phyloP scores from a whole-genome alignment of 2,329 filamentous ascomycete genomes.

The Paraphoma chrysanthemicola region DNA sequence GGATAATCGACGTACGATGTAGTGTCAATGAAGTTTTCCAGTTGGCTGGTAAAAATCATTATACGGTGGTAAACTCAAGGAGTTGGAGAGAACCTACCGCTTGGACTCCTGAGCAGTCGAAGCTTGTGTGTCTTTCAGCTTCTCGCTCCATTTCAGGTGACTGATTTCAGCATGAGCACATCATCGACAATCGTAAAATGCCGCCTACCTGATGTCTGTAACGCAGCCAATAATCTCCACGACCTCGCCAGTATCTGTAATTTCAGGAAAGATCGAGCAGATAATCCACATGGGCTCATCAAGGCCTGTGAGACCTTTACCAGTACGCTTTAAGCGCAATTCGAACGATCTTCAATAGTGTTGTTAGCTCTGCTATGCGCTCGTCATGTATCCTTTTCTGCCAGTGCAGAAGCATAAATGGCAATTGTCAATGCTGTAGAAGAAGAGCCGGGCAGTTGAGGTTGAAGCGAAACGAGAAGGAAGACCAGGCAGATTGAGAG shows the following conservation, averaged over 20 bases:
- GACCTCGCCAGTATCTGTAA: conserved; percentile 28
- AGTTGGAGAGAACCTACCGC: conserved; percentile 7
- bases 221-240: conserved; percentile 43
- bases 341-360: conserved; percentile 34
- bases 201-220: conserved; percentile 40
- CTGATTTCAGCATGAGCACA: conserved; percentile 8
- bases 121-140: conserved; percentile 36
- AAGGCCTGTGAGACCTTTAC: conserved; percentile 28
- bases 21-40: conserved; percentile 44
- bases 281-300: conserved; percentile 37
- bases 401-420: background rate
- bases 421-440: background rate
- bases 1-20: conserved; percentile 15
- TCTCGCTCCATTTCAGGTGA: conserved; percentile 46
- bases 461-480: background rate
- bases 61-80: background rate
- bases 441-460: background rate
- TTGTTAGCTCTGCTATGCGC: background rate
- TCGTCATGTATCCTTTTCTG: background rate
- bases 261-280: conserved; percentile 37
- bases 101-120: conserved; percentile 27
- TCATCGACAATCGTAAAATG: background rate
- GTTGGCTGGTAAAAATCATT: conserved; percentile 2
- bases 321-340: conserved; percentile 46
- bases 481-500: background rate